Base-by-base conservation (phyloP, 2,329 filamentous ascomycete genomes). In the Xylariales sp. region DNA sequence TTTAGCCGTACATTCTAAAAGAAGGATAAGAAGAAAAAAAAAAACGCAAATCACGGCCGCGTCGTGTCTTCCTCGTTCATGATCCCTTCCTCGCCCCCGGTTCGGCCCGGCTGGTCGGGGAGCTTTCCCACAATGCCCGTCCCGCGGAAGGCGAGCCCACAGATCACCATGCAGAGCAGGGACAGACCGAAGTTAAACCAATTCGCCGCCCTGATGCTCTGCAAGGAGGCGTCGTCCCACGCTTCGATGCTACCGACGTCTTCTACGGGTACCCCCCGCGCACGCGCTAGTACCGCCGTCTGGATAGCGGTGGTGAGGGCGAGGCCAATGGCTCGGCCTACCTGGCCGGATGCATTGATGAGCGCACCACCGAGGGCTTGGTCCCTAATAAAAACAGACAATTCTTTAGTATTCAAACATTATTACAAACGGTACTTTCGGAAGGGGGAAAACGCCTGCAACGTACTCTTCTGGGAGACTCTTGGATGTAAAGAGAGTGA, bases 281-380 rank as follows among this genome's bases (percentile, higher is more conserved):
- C 61, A 4, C 62, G 55, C 0, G 74, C 74, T 60, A 80, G 74
- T 16, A 83, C 72, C 0, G 76, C 72, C 0, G 78, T 78, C 53
- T 86, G 81, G 2, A 84, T 63, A 0, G 79, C 78, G 0, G 81
- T 84, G 3, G 72, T 75, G 21, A 86, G 66, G 1, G 81, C 82
- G 1, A 86, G 62, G 2, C 78, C 74, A n/a, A 86, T 70, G 1
- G 81, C 74, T 6, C 82, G 66, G 0, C 82, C 82, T 20, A 85
- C 64, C 50, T 84, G 80, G 0, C 76, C 77, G 11, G 81, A 72
- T 1, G 81, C 72, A 42, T 85, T 85, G 52, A 86, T 76, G 6
- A 85, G 69, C 0, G 80, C 83, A 1, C 81, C 83, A 1, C 81
- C 82, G 1, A 86, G 57, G 2, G 80, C 78, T 50, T 86, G 82